A percentile compares a stretch with the other conserved stretches of the same genome.
Evolutionary conservation across 805 yeast species (phyloP).

Genomic region (Starmera quercuum): DNA sequence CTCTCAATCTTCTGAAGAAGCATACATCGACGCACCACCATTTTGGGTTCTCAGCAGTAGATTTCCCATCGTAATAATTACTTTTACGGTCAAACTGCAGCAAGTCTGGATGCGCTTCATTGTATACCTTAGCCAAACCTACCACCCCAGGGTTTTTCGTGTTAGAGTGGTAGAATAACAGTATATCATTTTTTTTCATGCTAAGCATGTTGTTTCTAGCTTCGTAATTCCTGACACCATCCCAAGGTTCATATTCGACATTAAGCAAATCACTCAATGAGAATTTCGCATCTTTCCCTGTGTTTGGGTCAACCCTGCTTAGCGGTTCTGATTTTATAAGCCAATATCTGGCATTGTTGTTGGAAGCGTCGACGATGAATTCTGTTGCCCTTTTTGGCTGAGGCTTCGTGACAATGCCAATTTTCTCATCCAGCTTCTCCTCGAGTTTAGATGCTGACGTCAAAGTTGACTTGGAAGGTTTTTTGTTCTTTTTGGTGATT

Average conservation of each 20-base stretch:
- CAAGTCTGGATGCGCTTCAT: constrained; percentile 30
- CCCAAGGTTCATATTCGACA: constrained; percentile 41
- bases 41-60: constrained; percentile 32
- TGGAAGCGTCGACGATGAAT: constrained; percentile 18
- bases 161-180: constrained; percentile 49
- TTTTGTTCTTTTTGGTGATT: no score
- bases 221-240: constrained; percentile 53
- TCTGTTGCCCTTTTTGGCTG: constrained; percentile 26
- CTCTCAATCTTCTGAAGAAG: constrained; percentile 33
- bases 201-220: constrained; percentile 42
- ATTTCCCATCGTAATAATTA: constrained; percentile 41
- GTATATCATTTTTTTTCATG: constrained; percentile 40
- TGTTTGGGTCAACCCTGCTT: constrained; percentile 36
- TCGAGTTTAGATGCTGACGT: background rate
- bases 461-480: background rate
- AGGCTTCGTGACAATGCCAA: constrained; percentile 13
- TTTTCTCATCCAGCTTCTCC: background rate
- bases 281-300: constrained; percentile 42
- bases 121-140: constrained; percentile 33
- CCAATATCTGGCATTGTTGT: constrained; percentile 35
- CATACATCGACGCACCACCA: constrained; percentile 54
- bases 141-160: constrained; percentile 48
- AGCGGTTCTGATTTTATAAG: constrained; percentile 50
- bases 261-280: constrained; percentile 34
- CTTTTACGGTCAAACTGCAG: constrained; percentile 33